A percentile compares a stretch with the other conserved stretches of the same genome.
phyloP scores from a whole-genome alignment of 2,329 filamentous ascomycete species.

The Trichophyton rubrum region DNA sequence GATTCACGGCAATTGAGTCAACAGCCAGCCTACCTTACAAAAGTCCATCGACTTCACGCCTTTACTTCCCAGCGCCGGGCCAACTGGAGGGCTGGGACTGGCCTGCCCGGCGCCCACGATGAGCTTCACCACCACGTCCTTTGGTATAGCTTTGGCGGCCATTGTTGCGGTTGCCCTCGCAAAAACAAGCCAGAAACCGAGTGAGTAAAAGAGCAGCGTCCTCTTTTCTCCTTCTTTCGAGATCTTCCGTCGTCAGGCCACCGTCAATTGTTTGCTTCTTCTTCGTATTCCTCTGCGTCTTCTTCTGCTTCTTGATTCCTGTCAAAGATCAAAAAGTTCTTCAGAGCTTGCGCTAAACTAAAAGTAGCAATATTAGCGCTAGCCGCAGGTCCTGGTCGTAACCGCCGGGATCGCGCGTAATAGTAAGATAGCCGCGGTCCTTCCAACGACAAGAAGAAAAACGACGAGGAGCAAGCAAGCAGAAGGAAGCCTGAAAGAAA shows the following conservation, averaged over 20 bases:
- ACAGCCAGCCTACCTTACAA: conserved; percentile 60
- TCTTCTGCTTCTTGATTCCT: neutral
- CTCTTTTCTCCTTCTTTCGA: neutral
- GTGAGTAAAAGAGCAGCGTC: neutral
- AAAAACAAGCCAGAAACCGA: neutral
- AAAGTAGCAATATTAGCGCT: neutral
- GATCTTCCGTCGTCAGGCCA: neutral
- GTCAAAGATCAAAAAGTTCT: neutral
- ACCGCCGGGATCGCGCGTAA: neutral
- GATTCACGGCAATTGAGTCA: neutral
- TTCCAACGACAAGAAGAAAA: neutral
- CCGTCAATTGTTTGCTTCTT: neutral
- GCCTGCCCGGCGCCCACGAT: conserved; percentile 95
- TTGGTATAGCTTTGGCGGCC: conserved; percentile 35
- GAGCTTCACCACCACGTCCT: conserved; percentile 80
- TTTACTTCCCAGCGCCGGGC: conserved; percentile 90
- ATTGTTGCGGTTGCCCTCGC: conserved; percentile 4
- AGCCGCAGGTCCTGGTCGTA: neutral
- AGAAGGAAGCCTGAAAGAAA: neutral
- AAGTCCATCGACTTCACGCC: conserved; percentile 99
- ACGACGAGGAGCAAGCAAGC: neutral
- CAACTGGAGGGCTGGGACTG: conserved; percentile 86
- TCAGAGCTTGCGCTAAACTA: neutral
- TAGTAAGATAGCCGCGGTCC: neutral
- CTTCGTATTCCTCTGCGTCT: neutral